These are phyloP conservation scores for Daldinia bambusicola DNA, from an alignment of 495 filamentous ascomycete genomes.

Conservation along the genomic window DNA sequence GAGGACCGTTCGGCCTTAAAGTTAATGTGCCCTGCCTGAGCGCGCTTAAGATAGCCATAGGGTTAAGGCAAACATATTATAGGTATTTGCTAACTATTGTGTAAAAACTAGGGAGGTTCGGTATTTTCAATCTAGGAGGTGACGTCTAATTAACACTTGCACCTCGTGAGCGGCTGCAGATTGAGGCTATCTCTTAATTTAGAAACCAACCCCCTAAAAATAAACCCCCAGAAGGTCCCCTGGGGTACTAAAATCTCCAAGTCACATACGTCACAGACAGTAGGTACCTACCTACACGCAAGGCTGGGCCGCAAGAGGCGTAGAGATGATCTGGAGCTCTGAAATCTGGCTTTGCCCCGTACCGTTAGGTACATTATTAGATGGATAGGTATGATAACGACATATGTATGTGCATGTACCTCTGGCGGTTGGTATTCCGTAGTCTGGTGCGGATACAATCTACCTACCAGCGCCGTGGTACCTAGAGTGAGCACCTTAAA, in stretches of 20 bases:
- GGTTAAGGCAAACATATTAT: constrained; percentile 11
- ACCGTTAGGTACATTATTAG: constrained; percentile 34
- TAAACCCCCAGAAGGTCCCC: constrained; percentile 33
- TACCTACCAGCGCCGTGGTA: constrained; percentile 18
- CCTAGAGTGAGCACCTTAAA: neutral
- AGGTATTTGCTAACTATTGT: neutral
- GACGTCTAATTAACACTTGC: constrained; percentile 46
- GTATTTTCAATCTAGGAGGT: constrained; percentile 30
- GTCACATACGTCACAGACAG: constrained; percentile 23
- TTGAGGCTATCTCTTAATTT: constrained; percentile 50
- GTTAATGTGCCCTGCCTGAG: constrained; percentile 12
- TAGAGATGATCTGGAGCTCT: constrained; percentile 23
- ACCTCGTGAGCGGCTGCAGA: constrained; percentile 42
- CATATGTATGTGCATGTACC: constrained; percentile 32
- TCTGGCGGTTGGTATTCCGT: constrained; percentile 26
- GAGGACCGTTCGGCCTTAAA: constrained; percentile 11
- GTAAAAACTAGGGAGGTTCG: constrained; percentile 9
- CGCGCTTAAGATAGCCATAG: constrained; percentile 36
- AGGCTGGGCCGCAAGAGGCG: constrained; percentile 30
- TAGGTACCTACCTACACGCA: constrained; percentile 8
- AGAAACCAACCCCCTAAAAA: constrained; percentile 43
- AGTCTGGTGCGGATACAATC: constrained; percentile 13
- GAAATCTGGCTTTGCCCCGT: constrained; percentile 26
- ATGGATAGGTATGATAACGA: constrained; percentile 30
- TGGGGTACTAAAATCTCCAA: constrained; percentile 32